Evolutionary conservation across 225 moss, liverwort and hornwort genomes (phyloP), one percentile per base, ranked within the genome.

Genomic region (Pseudisothecium myosuroides): DNA sequence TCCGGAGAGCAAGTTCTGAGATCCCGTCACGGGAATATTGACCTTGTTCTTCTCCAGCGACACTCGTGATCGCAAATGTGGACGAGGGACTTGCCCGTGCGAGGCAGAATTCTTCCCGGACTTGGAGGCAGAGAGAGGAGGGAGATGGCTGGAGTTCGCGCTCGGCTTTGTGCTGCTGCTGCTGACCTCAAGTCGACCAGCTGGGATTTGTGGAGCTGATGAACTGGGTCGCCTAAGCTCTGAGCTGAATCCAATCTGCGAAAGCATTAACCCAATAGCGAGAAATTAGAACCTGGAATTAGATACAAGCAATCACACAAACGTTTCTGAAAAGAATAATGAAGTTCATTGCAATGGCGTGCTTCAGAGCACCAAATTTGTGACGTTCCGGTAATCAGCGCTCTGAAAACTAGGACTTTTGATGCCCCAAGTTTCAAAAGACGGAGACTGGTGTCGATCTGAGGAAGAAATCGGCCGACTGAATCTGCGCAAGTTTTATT

Each of bases 41-140:
- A 85, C 41, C 90, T 87, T 90, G 85, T 90, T 92, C 88, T 92
- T 93, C 85, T 93, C 93, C 29, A 92, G 87, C 20, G 93, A 93
- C 41, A 89, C 71, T 69, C 93, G 90, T 69, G 93, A 92, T 76
- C 93, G 92, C 86, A 93, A 59, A 74, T 92, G 92, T 56, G 90
- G 88, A 55, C 93, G 93, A 81, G 93, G 89, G 54, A 80, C 90
- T 85, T 92, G 92, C 74, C 88, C 92, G 37, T 80, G 93, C 63
- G 83, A 85, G 56, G 50, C 68, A 9, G 90, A 86, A 71, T n/a
- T 90, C 68, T 92, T 93, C 76, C 90, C 91, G 58, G 88, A 86
- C 89, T 92, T 93, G 14, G 88, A 27, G 86, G 90, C 88, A 49
- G 89, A 91, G 85, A 93, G 88, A 76, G 93, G 93, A 73, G 93